Evolutionary conservation across 768 basidiomycete genomes (phyloP), one percentile per base, ranked within the genome.

Genomic region (Galerina sulciceps): DNA sequence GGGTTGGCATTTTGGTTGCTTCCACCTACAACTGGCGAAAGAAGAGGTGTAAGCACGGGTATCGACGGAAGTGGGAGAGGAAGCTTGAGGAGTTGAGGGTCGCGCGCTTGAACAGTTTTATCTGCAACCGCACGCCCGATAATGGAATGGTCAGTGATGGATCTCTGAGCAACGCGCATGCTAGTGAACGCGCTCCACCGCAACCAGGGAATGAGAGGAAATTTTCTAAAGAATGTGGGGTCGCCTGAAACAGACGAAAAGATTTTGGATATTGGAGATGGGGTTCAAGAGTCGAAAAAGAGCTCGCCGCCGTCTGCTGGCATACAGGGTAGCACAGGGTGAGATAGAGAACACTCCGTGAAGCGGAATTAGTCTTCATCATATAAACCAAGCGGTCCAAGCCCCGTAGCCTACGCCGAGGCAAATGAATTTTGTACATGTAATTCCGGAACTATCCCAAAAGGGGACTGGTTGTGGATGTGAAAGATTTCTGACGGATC

Each of bases 11-110:
- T 59, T 23, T 57, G 26, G 49, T 70, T 71, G 23, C 57, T 66
- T 13, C 67, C 70, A 22, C 65, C 70, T 23, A 80, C 38, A 34
- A 82, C 23, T 20, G 77, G 68, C 18, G 59, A 70, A 37, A 77
- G 51, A 15, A 84, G 31, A 2, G 75, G 71, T n/a, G 68, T 67
- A 31, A 79, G 63, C 26, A 83, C 47, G 2, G 82, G 79, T 37
- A 82, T 65, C 8, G 78, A 73, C 13, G 79, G 78, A 20, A 79
- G 44, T 8, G 77, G 70, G 22, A 78, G 59, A 34, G 77, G 71
- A 2, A 79, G 64, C 36, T 73, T 72, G 40, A 79, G 67, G 60
- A 78, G 76, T 2, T 71, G 61, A 36, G 79, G 78, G 15, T 72
- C 71, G 59, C 81, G 79, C 47, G 70, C 71, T 10, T 74, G 64